These are phyloP conservation scores for Arthroderma uncinatum DNA, from an alignment of 2,329 filamentous ascomycete species.

Conservation along the genomic window DNA sequence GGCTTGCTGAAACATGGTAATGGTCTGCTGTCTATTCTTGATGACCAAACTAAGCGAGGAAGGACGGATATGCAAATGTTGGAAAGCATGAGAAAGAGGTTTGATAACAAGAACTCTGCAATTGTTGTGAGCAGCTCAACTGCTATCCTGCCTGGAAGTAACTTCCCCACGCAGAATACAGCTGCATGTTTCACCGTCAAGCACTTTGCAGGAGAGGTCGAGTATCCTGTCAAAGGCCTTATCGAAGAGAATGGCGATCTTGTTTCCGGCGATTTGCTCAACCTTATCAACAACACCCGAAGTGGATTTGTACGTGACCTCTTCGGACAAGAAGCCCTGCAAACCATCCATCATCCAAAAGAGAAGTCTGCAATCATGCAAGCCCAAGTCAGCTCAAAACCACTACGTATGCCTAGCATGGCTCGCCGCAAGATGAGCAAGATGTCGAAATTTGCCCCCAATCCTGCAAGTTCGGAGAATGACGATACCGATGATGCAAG, in stretches of 20 bases:
- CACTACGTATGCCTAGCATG: slow-evolving; percentile 82
- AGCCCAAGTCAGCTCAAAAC: slow-evolving; percentile 91
- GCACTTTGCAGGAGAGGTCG: slow-evolving; percentile 93
- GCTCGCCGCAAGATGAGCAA: slow-evolving; percentile 63
- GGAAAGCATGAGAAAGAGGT: slow-evolving; percentile 82
- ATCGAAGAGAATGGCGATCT: slow-evolving; percentile 94
- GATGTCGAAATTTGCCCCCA: slow-evolving; percentile 36
- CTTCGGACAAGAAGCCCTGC: slow-evolving; percentile 90
- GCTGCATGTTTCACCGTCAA: slow-evolving; percentile 77
- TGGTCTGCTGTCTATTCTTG: slow-evolving; percentile 82
- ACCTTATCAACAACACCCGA: slow-evolving; percentile 77
- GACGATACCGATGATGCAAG: slow-evolving; percentile 16
- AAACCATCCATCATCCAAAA: slow-evolving; percentile 85
- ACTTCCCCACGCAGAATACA: slow-evolving; percentile 74
- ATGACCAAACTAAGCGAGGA: slow-evolving; percentile 86
- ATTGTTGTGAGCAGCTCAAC: slow-evolving; percentile 68
- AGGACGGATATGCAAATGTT: slow-evolving; percentile 81
- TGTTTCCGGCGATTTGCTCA: slow-evolving; percentile 91
- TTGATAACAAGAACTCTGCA: slow-evolving; percentile 85
- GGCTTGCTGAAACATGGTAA: slow-evolving; percentile 87
- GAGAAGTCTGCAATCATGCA: slow-evolving; percentile 88
- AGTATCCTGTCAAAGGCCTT: slow-evolving; percentile 77
- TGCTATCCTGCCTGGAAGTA: slow-evolving; percentile 70
- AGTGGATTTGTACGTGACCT: slow-evolving; percentile 80
- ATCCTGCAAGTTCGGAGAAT: slow-evolving; percentile 22